Evolutionary conservation across 306 rosid species (phyloP).

Genomic region (Elaeagnus macrophylla): DNA sequence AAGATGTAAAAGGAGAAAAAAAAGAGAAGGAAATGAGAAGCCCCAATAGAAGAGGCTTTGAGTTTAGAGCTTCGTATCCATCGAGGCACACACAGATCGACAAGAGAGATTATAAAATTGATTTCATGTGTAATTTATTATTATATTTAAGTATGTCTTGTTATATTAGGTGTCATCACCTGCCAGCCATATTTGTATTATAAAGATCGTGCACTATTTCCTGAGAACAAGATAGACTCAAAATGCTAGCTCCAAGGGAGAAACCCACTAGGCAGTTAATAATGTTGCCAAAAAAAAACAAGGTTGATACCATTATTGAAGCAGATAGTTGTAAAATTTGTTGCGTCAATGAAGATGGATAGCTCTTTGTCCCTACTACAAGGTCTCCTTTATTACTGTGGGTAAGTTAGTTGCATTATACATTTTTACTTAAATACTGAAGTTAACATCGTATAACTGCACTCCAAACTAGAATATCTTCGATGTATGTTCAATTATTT

Average conservation of each 20-base stretch:
- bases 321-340: too few relatives aligned
- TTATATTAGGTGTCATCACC: conserved; percentile 24
- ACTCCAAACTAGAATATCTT: too few relatives aligned
- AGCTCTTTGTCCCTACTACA: too few relatives aligned
- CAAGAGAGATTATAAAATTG: neutral
- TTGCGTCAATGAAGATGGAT: too few relatives aligned
- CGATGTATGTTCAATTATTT: too few relatives aligned
- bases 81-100: conserved; percentile 26
- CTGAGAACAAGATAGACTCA: neutral
- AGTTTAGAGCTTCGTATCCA: conserved; percentile 22
- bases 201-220: conserved; percentile 1
- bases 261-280: too few relatives aligned
- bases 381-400: too few relatives aligned
- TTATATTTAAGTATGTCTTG: neutral
- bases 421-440: too few relatives aligned
- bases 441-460: too few relatives aligned
- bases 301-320: too few relatives aligned
- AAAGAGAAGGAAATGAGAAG: neutral
- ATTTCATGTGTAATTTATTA: neutral
- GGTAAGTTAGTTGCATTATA: too few relatives aligned
- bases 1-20: conserved; percentile 15
- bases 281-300: too few relatives aligned
- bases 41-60: conserved; percentile 14
- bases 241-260: neutral
- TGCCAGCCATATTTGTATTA: conserved; percentile 16